phyloP scores from a whole-genome alignment of 2,329 filamentous ascomycete species.

The Trichoderma simmonsii region DNA sequence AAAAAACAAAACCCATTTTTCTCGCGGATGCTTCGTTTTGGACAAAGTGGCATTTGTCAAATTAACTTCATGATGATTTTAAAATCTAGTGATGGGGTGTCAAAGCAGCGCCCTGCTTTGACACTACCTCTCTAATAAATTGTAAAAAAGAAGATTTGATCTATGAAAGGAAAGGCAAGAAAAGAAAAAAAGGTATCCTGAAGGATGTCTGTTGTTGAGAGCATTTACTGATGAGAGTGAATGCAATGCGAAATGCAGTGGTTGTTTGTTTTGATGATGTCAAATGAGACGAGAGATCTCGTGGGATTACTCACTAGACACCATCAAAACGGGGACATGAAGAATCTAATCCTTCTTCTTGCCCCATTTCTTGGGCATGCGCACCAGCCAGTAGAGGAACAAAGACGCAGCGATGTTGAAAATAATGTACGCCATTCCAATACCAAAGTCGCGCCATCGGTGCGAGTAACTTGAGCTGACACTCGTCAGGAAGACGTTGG shows the following conservation, averaged over 20 bases:
- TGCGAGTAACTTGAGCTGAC: slow-evolving; percentile 5
- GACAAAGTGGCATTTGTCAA: background rate
- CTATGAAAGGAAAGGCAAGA: background rate
- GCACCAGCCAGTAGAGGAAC: slow-evolving; percentile 12
- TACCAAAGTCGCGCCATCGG: slow-evolving; percentile 12
- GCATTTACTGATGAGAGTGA: background rate
- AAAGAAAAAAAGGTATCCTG: background rate
- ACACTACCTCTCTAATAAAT: background rate
- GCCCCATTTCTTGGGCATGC: slow-evolving; percentile 30
- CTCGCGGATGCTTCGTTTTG: background rate
- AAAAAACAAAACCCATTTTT: background rate
- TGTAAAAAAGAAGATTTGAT: background rate
- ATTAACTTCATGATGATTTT: background rate
- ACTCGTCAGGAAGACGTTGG: slow-evolving; percentile 1
- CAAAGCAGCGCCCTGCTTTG: too few relatives aligned
- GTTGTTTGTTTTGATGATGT: background rate
- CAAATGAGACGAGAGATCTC: background rate
- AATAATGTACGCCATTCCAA: slow-evolving; percentile 3
- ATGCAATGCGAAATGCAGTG: background rate
- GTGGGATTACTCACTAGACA: background rate
- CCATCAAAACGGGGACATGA: background rate
- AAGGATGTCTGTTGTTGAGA: background rate
- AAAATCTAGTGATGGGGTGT: background rate
- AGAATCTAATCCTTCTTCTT: slow-evolving; percentile 35
- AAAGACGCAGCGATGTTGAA: slow-evolving; percentile 9